Evolutionary conservation across 2,329 filamentous ascomycete species (phyloP), one percentile per base, ranked within the genome.

Genomic region (Zasmidium angulare): DNA sequence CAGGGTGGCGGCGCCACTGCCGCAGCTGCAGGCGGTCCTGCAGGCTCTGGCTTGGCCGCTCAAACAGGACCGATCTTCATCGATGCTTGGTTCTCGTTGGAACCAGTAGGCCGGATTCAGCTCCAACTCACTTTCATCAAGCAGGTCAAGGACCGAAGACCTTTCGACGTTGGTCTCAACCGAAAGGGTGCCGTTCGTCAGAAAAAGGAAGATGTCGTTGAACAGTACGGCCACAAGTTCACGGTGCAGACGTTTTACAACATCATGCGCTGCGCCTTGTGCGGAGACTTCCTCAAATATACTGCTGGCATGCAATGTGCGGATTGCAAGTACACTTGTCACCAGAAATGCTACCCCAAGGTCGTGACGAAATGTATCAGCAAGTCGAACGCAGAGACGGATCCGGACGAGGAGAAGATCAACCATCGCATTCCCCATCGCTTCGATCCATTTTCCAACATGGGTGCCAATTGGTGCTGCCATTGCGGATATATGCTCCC

Each of bases 361-460:
- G 95, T 99, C 50, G 95, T 99, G 69, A 99, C 95, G 64, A 99
- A 99, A 78, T 99, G 95, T 79, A 99, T 99, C 76, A 98, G 93
- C 79, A 98, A 99, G 76, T 97, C 93, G 63, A 99, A 99, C 74
- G 93, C 95, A 64, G 95, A 99, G 76, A 96, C 91, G 4, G 95
- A 99, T 75, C 93, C 95, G 21, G 95, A 99, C 77, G 95, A 99
- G 77, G 95, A 97, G 78, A 99, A 98, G 82, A 96, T 99, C 85
- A 99, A 99, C 75, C 95, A 99, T 75, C 90, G 95, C 65, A 99
- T 99, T 73, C 95, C 95, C 9, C 95, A 99, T 84, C 89, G 95
- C 55, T 99, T 98, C 81, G 88, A 93, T 71, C 87, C 89, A n/a
- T 99, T 96, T 75, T 92, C 92, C 65, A 99, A 99, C 72, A 90